Base-by-base conservation (phyloP, 495 filamentous ascomycete species). In the Melanomma pulvis-pyrius region DNA sequence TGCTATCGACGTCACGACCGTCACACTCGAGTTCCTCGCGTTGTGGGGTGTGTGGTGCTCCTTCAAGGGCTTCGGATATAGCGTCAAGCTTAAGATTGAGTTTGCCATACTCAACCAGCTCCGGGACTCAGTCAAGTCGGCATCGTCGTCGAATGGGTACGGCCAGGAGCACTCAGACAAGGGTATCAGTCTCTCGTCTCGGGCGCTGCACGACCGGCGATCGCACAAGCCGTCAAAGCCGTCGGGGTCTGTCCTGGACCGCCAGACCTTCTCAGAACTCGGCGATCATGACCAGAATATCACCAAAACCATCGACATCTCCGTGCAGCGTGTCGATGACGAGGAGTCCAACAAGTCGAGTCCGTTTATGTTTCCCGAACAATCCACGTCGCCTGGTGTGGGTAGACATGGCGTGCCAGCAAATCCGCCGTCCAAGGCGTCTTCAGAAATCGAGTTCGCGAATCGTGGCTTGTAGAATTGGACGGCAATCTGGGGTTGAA, bases 41-140 rank as follows among this genome's bases (percentile, higher is more conserved):
- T 52, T 60, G 11, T 68, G 36, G 4, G 61, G 24, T 8, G 39
- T 68, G 19, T 54, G 53, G 52, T 52, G 44, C 21, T 25, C 19
- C 12, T 68, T 63, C 59, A 71, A 71, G 36, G 53, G 56, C 21
- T 49, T 68, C 21, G 51, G 69, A 22, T 71, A 68, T 36, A 60
- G 59, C 39, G 54, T 59, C 1, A 71, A 64, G 53, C 65, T 69
- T 11, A 68, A 68, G 19, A 53, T 71, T 44, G 69, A 71, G 25
- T 71, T 71, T 41, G 49, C 49, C 34, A 56, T 71, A n/a, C 53
- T 71, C 19, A 68, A 59, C 48, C 52, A 68, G 34, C 59, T 71
- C 15, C 29, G 51, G 6, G 32, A 63, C 32, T 63, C 60, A 13
- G 60, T 55, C 50, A 63, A 62, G 26, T 36, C 47, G 7, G 8